Conservation (phyloP, 805 yeast species). For the Candida lessepsii region DNA sequence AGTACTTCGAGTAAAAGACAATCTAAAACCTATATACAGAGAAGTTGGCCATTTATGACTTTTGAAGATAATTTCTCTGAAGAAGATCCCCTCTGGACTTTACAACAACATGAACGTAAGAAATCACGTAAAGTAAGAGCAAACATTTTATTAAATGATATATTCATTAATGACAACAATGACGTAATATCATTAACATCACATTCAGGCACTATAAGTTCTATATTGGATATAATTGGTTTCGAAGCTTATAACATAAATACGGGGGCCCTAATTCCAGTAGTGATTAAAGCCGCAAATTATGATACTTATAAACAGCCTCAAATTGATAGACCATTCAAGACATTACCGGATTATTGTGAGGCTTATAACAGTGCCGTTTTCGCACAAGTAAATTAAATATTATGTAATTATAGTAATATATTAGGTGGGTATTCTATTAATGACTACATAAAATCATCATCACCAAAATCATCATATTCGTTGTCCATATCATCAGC, state of each 20-base stretch:
- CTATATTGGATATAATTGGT: conserved; percentile 24
- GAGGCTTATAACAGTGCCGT: background rate
- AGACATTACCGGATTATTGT: conserved; percentile 15
- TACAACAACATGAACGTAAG: conserved; percentile 22
- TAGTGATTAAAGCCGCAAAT: conserved; percentile 19
- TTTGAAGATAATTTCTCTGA: conserved; percentile 28
- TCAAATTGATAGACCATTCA: conserved; percentile 14
- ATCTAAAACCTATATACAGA: conserved; percentile 19
- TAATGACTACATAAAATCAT: conserved; percentile 70
- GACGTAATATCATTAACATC: conserved; percentile 26
- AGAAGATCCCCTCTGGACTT: conserved; percentile 25
- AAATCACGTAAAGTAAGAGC: conserved; percentile 29
- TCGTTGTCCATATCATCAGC: conserved; percentile 52
- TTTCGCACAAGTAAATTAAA: too few relatives aligned
- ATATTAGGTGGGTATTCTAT: background rate
- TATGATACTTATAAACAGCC: conserved; percentile 11
- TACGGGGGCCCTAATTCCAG: conserved; percentile 32
- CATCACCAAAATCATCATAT: conserved; percentile 68
- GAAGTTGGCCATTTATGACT: conserved; percentile 18
- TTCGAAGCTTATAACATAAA: conserved; percentile 23
- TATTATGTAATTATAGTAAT: too few relatives aligned
- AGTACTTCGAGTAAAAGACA: conserved; percentile 31
- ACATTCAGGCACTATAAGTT: conserved; percentile 29
- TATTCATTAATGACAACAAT: conserved; percentile 22
- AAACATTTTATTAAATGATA: conserved; percentile 23